Base-by-base conservation (phyloP, 306 rosid species). In the Castanea sativa region DNA sequence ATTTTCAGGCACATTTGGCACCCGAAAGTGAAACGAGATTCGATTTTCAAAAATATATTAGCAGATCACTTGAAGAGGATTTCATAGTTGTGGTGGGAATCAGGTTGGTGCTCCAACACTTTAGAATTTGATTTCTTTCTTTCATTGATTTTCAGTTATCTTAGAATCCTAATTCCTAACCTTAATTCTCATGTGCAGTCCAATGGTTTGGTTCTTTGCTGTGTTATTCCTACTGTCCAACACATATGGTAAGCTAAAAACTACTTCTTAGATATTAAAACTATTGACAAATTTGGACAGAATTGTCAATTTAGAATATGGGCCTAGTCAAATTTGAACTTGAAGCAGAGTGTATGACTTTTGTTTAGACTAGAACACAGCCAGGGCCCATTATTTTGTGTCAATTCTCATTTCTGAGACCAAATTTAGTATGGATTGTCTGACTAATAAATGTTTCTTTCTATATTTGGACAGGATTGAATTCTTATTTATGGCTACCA, bases 71-170 rank as follows among this genome's bases (percentile, higher is more conserved):
- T 21, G 99, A 95, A 64, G 85, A 90, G n/a, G 99, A 95, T 78
- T 95, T 95, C 68, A 86, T 86, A 85, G 91, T 85, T 68, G 89
- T 95, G 1, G 99, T 94, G 23, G 97, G 88, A 61, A 92, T 94
- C 71, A 92, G 91, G 97, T 94, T 73, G 58, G 79, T 76, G 23
- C 27, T 6, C 69, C 70, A 30, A 30, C n/a, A 56, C 13, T 25
- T 15, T 45, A 81, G 58, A 5, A 65, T 73, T 13, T 69, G 56
- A 8, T 45, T 38, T 7, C 10, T 6, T 38, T 74, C 72, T 71
- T 87, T 83, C 29, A 43, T 23, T 61, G 59, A 53, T 49, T 79
- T 57, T 55, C n/a, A 27, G 5, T 21, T 4, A 25, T 61, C n/a
- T 35, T 20, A 43, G 32, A 2, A 58, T 32, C 27, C 21, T 73